Percentiles rank a stretch among this genome's conserved stretches.
Conservation (phyloP, 1,284 basidiomycete species). For the Boletus hoseneyae region DNA sequence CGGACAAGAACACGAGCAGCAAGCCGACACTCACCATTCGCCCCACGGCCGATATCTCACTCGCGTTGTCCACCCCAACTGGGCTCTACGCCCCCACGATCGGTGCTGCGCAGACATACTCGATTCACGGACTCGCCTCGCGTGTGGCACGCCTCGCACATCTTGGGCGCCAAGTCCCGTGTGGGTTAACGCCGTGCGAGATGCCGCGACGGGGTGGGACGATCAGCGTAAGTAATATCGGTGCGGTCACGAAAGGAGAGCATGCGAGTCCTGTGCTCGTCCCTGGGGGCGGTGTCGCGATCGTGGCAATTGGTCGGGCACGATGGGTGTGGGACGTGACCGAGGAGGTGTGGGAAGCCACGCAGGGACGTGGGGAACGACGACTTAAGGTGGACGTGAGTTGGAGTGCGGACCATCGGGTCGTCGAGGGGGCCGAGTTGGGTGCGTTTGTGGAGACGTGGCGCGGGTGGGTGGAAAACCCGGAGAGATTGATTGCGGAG, state of each 20-base stretch:
- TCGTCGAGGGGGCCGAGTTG: conserved; percentile 91
- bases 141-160: conserved; percentile 57
- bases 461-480: conserved; percentile 81
- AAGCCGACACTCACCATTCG: conserved; percentile 70
- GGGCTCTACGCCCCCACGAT: conserved; percentile 89
- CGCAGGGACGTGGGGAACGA: conserved; percentile 42
- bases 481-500: conserved; percentile 69
- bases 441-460: conserved; percentile 89
- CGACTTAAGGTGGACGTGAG: conserved; percentile 75
- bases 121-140: conserved; percentile 65
- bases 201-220: conserved; percentile 73
- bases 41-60: conserved; percentile 65
- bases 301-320: conserved; percentile 86
- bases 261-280: conserved; percentile 79
- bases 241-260: conserved; percentile 72
- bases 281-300: conserved; percentile 86
- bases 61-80: conserved; percentile 78
- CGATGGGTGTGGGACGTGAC: conserved; percentile 75
- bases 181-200: conserved; percentile 57
- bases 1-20: conserved; percentile 20
- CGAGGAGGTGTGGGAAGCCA: conserved; percentile 29
- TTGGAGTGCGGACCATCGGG: conserved; percentile 89
- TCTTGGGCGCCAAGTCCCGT: conserved; percentile 64
- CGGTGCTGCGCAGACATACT: conserved; percentile 54
- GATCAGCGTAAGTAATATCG: conserved; percentile 85